Evolutionary conservation across 1,139 yeast species (phyloP), one percentile per base, ranked within the genome.

Genomic region (Candida gigantensis): DNA sequence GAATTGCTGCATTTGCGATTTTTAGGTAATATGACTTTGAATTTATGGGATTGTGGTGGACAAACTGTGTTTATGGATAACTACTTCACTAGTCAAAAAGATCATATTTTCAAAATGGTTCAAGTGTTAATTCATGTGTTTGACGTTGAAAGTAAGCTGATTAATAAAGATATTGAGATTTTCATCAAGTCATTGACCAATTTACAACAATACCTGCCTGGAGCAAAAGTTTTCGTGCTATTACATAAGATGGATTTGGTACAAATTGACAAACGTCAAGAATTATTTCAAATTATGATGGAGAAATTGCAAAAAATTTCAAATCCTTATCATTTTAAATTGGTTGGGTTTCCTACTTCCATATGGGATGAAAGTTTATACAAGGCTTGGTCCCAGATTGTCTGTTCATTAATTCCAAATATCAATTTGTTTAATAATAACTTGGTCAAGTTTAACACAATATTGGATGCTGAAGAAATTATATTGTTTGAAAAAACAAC

Each of bases 21-120:
- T 55, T 68, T 92, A 42, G 97, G 97, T 4, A 90, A 92, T 57
- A 88, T 92, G 95, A 89, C 97, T 1, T 72, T 92, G 39, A 92
- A 92, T 51, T 68, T 92, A 23, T 90, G 98, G 98, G 99, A 92
- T 59, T 92, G 98, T 64, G 99, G 98, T 49, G 96, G 95, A 3
- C 99, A 92, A 60, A 97, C 92, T 58, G 90, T 86, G 3, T 94
- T 90, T 52, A 90, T 94, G 87, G 97, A 90, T 55, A 90, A 89
- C 61, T 92, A 92, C 57, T 81, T 86, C 52, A 79, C 94, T 6
- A 79, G 85, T 40, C 92, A 90, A 56, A 77, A 90, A 55, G 95
- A 86, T 56, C 95, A 87, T 57, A 89, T 90, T 32, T 92, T 92
- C 65, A 85, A 89, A 52, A 88, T 88, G 86, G 97, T 92, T 15